phyloP scores from a whole-genome alignment of 805 yeast species.

The Starmerella potacharoeniae region DNA sequence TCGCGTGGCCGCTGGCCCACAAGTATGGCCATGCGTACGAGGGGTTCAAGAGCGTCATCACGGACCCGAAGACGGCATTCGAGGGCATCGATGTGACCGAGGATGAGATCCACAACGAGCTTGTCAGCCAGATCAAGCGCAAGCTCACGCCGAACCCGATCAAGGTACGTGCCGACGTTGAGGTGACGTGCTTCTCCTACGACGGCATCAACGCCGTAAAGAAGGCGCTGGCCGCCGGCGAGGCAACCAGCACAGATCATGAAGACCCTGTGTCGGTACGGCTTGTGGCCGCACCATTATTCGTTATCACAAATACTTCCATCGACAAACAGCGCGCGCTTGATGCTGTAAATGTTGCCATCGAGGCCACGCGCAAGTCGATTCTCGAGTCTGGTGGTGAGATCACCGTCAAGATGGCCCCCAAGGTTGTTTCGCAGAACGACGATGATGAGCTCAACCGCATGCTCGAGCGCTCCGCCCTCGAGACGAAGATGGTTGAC shows the following conservation, averaged over 20 bases:
- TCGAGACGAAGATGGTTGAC: constrained; percentile 74
- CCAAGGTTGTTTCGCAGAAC: constrained; percentile 96
- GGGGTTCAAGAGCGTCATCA: constrained; percentile 91
- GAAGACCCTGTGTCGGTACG: constrained; percentile 82
- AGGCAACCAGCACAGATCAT: constrained; percentile 60
- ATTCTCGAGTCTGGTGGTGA: constrained; percentile 71
- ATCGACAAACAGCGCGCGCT: constrained; percentile 86
- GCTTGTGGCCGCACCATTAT: constrained; percentile 94
- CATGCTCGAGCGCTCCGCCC: constrained; percentile 82
- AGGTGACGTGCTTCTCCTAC: constrained; percentile 91
- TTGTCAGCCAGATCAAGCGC: constrained; percentile 75
- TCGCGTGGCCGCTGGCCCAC: constrained; percentile 96
- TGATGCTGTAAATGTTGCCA: constrained; percentile 64
- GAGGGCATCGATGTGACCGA: constrained; percentile 63
- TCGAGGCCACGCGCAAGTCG: constrained; percentile 57
- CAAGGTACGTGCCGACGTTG: constrained; percentile 96
- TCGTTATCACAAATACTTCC: constrained; percentile 85
- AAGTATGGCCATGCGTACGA: constrained; percentile 96
- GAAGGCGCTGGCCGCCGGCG: constrained; percentile 77
- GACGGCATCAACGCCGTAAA: constrained; percentile 98
- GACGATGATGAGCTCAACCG: constrained; percentile 98
- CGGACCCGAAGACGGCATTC: constrained; percentile 74
- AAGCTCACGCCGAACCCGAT: constrained; percentile 97
- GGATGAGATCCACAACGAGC: constrained; percentile 62
- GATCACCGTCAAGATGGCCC: constrained; percentile 91